phyloP scores from a whole-genome alignment of 805 yeast species.

The Yarrowia divulgata region DNA sequence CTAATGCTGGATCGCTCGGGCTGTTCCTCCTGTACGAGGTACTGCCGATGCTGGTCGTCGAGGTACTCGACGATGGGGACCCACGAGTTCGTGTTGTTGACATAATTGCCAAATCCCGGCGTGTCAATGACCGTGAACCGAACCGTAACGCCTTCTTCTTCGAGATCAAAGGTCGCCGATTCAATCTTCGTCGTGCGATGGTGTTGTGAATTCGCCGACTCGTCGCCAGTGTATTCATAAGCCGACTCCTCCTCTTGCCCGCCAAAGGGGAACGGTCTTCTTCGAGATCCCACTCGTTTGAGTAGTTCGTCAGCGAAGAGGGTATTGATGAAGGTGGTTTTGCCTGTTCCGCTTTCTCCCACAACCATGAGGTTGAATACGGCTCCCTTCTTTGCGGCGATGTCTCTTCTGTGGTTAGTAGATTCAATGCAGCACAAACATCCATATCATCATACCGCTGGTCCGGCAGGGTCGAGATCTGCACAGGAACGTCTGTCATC shows the following conservation, averaged over 20 bases:
- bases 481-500: constrained; percentile 21
- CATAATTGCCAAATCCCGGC: constrained; percentile 92
- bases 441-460: constrained; percentile 39
- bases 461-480: constrained; percentile 29
- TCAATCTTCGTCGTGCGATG: constrained; percentile 57
- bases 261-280: constrained; percentile 66
- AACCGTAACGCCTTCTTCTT: constrained; percentile 81
- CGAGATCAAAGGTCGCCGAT: constrained; percentile 63
- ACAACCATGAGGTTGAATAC: constrained; percentile 77
- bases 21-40: constrained; percentile 92
- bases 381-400: constrained; percentile 62
- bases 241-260: constrained; percentile 55
- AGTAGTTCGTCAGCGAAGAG: constrained; percentile 56
- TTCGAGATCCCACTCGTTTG: constrained; percentile 55
- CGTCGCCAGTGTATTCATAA: constrained; percentile 28
- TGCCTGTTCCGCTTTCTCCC: constrained; percentile 79
- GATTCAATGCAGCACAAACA: constrained; percentile 30
- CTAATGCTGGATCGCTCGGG: constrained; percentile 63
- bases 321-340: constrained; percentile 75
- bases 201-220: constrained; percentile 36
- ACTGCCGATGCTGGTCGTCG: constrained; percentile 88
- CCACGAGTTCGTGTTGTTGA: constrained; percentile 86
- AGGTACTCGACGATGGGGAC: constrained; percentile 85
- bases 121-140: constrained; percentile 86
- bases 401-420: constrained; percentile 48